Base-by-base conservation (phyloP, 805 yeast species). In the Ogataea wickerhamii region DNA sequence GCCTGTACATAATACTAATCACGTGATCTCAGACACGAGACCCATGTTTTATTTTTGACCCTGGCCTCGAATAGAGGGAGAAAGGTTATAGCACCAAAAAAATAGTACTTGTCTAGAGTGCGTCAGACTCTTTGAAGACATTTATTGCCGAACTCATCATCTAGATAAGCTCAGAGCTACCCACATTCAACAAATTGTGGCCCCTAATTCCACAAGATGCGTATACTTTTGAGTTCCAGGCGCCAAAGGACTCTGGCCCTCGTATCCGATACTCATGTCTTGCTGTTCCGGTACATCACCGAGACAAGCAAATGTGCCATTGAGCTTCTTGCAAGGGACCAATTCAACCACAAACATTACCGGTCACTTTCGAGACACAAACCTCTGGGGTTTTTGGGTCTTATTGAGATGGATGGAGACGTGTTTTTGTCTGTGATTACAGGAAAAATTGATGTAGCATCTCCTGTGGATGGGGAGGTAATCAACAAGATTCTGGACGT, bases 401-500 rank as follows among this genome's bases (percentile, higher is more conserved):
- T 93, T 31, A 82, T 91, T 26, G 76, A 78, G 36, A 71, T 88
- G 27, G 80, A 76, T 11, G 67, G 70, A 5, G 81, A 84, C 38
- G 74, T 79, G 3, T 93, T 81, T 53, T 61, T 91, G 26, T 85
- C 94, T 36, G 76, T 87, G 0, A 87, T 93, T 37, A 81, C 94
- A 0, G 82, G 87, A 0, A 78, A 84, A 21, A 63, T 77, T 2
- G 74, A 78, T 45, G 95, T 86, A 10, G 98, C 98, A 0, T 68
- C 73, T 19, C 98, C 98, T 0, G 69, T 86, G 12, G 80, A 82
- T 0, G 77, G 77, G 25, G 95, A 93, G 58, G 71, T 86, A 2
- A 85, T 91, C 19, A 80, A 85, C 55, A 79, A 80, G 50, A 89
- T 93, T 33, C 74, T 71, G 54, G 78, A 79, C n/a, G 95, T 91